Conservation (phyloP, 2,329 filamentous ascomycete species). For the Colletotrichum ledebouriae region DNA sequence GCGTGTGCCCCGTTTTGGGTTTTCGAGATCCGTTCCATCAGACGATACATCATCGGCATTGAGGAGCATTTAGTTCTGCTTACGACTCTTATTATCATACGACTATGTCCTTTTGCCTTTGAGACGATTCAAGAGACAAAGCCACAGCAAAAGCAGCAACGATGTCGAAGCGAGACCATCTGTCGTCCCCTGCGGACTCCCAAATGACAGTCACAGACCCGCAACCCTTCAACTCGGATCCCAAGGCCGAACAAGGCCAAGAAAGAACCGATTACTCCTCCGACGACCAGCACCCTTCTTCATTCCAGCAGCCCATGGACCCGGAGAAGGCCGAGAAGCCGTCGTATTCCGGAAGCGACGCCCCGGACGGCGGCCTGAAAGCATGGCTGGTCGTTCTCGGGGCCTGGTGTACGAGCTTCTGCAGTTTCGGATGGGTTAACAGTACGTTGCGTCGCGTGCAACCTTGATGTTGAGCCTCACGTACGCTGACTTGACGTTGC, state of each 20-base stretch:
- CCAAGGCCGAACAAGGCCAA: conserved; percentile 13
- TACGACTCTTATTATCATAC: not conserved
- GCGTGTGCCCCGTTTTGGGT: not conserved
- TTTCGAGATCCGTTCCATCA: not conserved
- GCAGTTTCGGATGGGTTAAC: conserved; percentile 56
- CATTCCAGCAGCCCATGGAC: conserved; percentile 8
- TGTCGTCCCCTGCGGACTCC: conserved; percentile 28
- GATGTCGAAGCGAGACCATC: conserved; percentile 22
- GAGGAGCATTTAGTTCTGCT: not conserved
- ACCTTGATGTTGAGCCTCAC: conserved; percentile 11
- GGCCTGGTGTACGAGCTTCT: conserved; percentile 57
- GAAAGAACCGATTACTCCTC: conserved; percentile 30
- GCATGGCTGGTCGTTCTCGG: conserved; percentile 58
- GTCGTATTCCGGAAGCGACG: conserved; percentile 27
- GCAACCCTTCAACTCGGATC: not conserved
- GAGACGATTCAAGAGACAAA: not conserved
- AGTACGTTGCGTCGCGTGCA: conserved; percentile 42
- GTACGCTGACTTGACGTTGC: conserved; percentile 10
- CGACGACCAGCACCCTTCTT: conserved; percentile 15
- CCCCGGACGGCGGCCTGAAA: conserved; percentile 48
- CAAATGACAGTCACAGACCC: conserved; percentile 32
- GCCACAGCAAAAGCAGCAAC: not conserved
- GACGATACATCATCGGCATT: not conserved
- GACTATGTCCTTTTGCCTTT: not conserved
- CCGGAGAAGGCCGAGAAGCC: conserved; percentile 30